Percentiles rank a stretch among this genome's conserved stretches.
phyloP scores from a whole-genome alignment of 768 basidiomycete species.

The Mycena amicta region DNA sequence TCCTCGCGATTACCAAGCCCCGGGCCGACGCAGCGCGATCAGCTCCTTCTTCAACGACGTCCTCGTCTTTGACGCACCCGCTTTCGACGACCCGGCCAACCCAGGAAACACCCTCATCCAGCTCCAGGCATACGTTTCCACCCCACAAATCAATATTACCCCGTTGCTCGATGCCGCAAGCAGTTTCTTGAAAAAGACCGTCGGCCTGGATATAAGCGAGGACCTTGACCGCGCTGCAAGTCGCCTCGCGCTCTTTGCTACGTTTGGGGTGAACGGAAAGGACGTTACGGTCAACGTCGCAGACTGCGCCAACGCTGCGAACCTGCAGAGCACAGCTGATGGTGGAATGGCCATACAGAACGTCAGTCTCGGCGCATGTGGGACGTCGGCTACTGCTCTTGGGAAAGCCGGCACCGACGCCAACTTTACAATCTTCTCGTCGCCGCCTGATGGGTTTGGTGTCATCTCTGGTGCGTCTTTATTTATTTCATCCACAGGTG shows the following conservation, averaged over 20 bases:
- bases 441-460: constrained; percentile 41
- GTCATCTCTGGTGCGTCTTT: constrained; percentile 42
- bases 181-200: constrained; percentile 22
- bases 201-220: constrained; percentile 36
- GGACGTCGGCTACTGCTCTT: constrained; percentile 17
- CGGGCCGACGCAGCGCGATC: constrained; percentile 18
- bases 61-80: constrained; percentile 43
- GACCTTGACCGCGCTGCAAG: constrained; percentile 29
- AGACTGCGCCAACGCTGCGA: constrained; percentile 32
- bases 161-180: constrained; percentile 26
- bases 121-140: constrained; percentile 40
- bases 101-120: constrained; percentile 33
- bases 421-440: constrained; percentile 37
- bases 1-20: constrained; percentile 15
- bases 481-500: background rate
- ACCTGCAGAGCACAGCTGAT: constrained; percentile 32
- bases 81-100: constrained; percentile 39
- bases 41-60: constrained; percentile 33
- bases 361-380: constrained; percentile 36
- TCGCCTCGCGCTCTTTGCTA: constrained; percentile 37
- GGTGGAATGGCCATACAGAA: constrained; percentile 37
- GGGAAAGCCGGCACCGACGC: constrained; percentile 20
- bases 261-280: constrained; percentile 36
- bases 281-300: constrained; percentile 32
- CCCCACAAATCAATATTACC: constrained; percentile 30